Evolutionary conservation across 345 rosid species (phyloP).

Genomic region (Salix dunnii): DNA sequence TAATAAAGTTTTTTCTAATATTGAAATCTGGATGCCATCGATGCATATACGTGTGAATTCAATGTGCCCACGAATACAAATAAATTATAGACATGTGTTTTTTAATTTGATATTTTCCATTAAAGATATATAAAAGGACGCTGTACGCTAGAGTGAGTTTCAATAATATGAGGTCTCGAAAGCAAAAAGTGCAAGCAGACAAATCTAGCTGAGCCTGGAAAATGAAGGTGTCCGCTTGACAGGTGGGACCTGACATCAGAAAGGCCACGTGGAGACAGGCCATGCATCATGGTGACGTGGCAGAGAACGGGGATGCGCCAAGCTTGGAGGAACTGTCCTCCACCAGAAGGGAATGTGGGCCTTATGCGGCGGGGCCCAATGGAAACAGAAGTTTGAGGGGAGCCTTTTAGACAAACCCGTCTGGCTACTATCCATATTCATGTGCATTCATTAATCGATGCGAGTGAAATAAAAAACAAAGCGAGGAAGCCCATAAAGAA

Average conservation of each 20-base stretch:
- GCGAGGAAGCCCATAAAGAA: constrained; percentile 25
- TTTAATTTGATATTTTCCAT: no score
- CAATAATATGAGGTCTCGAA: constrained; percentile 1
- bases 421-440: constrained; percentile 43
- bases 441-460: constrained; percentile 48
- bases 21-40: no score
- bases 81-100: no score
- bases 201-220: constrained; percentile 20
- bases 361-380: constrained; percentile 4
- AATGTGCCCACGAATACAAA: no score
- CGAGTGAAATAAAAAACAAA: constrained; percentile 43
- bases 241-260: constrained; percentile 7
- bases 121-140: not conserved
- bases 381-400: constrained; percentile 15
- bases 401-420: constrained; percentile 42
- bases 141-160: not conserved
- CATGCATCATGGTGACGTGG: constrained; percentile 14
- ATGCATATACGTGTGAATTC: no score
- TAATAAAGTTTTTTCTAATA: no score
- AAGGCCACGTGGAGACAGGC: constrained; percentile 21
- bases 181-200: not conserved
- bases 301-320: not conserved
- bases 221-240: constrained; percentile 2
- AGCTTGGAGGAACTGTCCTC: constrained; percentile 11
- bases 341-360: not conserved